phyloP scores from a whole-genome alignment of 306 rosid genomes.

The Cicer pinnatifidum region DNA sequence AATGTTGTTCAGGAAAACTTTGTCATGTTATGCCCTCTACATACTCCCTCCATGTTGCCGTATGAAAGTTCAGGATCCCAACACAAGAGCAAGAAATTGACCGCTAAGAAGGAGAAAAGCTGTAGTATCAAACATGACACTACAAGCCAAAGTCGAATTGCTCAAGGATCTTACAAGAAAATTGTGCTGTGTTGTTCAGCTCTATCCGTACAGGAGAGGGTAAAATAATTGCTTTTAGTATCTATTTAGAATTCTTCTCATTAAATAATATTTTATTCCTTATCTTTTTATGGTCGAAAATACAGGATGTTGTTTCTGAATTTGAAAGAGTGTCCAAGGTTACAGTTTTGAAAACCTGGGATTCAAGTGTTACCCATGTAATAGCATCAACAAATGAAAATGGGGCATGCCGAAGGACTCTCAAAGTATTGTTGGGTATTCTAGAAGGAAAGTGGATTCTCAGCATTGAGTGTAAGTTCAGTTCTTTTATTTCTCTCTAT shows the following conservation, averaged over 20 bases:
- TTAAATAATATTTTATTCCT: not conserved
- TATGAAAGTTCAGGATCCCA: conserved; percentile 58
- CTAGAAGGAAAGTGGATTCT: conserved; percentile 95
- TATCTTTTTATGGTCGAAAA: conserved; percentile 38
- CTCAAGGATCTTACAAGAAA: conserved; percentile 62
- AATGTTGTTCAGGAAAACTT: conserved; percentile 66
- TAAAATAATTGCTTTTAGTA: conserved; percentile 44
- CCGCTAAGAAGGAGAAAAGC: conserved; percentile 43
- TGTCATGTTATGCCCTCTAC: conserved; percentile 91
- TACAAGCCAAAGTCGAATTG: conserved; percentile 41
- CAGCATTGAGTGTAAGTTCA: conserved; percentile 65
- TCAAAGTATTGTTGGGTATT: conserved; percentile 86
- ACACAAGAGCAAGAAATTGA: conserved; percentile 50
- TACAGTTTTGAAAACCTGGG: conserved; percentile 75
- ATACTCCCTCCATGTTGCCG: conserved; percentile 67
- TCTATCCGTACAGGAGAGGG: conserved; percentile 75
- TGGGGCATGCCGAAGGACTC: conserved; percentile 89
- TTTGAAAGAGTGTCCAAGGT: conserved; percentile 69
- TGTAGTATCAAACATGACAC: conserved; percentile 45
- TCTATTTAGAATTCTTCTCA: not conserved
- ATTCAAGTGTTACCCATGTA: conserved; percentile 80
- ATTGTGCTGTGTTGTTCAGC: conserved; percentile 87
- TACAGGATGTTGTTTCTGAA: conserved; percentile 73
- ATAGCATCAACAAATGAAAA: conserved; percentile 83
- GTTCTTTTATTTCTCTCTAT: conserved; percentile 11